Evolutionary conservation across 192 early-diverging fungal genomes (phyloP), one percentile per base, ranked within the genome.

Genomic region (Cladochytrium replicatum): DNA sequence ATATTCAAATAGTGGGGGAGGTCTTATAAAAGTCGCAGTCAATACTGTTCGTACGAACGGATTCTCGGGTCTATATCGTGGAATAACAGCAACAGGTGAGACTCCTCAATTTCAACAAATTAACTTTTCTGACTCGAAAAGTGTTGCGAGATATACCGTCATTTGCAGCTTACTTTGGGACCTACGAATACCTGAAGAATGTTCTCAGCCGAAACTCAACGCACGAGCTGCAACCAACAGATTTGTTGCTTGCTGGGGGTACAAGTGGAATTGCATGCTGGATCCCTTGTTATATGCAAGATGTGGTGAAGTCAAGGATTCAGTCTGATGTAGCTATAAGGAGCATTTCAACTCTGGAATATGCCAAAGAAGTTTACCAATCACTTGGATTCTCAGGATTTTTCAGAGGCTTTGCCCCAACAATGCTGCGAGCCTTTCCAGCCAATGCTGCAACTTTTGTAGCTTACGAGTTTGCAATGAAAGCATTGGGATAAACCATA

Each of bases 221-320:
- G 42, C n/a, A n/a, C n/a, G n/a, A n/a, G n/a, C n/a, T n/a, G n/a
- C n/a, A n/a, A n/a, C n/a, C n/a, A n/a, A n/a, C n/a, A n/a, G n/a
- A n/a, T n/a, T n/a, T n/a, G n/a, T 58, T 93, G 41, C 79, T 86
- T 46, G 88, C 90, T 32, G 90, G 90, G 60, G 90, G 89, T 63
- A 86, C 91, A 66, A 85, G 85, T 30, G 89, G 89, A 58, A 83
- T 93, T 66, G 88, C 86, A 48, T 91, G 85, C 83, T 93, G 89
- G 89, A 83, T 85, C 54, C 83, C 83, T 11, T n/a, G n/a, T n/a
- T n/a, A n/a, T n/a, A n/a, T n/a, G n/a, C 78, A 75, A 39, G 84
- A 86, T 67, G 80, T 82, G 11, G 53, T 86, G 52, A 86, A 86
- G 63, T 82, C 77, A 13, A 74, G 81, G 29, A 58, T 83, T 31